These are phyloP conservation scores for Cylindrotheca closterium DNA, from an alignment of 108 stramenopile genomes.

Conservation along the genomic window DNA sequence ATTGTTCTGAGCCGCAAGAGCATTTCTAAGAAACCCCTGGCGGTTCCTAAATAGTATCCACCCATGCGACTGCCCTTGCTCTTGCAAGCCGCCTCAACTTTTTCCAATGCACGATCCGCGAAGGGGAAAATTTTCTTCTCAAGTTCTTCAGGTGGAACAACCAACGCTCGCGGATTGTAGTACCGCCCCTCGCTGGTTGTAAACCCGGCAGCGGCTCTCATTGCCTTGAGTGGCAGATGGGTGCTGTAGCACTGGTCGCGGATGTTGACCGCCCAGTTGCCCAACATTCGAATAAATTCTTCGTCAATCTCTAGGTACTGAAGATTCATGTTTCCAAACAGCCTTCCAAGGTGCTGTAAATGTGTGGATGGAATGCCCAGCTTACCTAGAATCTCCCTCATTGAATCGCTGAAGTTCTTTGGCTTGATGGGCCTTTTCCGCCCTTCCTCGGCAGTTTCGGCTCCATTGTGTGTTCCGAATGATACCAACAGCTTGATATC, in stretches of 20 bases:
- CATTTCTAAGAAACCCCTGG: constrained; percentile 1
- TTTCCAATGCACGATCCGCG: background rate
- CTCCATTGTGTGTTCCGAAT: too few relatives aligned
- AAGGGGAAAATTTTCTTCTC: background rate
- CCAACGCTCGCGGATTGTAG: constrained; percentile 5
- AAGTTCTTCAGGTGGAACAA: background rate
- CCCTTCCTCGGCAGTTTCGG: background rate
- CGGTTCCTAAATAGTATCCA: background rate
- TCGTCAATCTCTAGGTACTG: background rate
- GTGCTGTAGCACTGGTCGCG: constrained; percentile 2
- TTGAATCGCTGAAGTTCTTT: background rate
- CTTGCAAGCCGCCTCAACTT: too few relatives aligned
- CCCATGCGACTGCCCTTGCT: background rate
- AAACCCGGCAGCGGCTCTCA: constrained; percentile 1
- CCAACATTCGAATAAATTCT: constrained; percentile 1
- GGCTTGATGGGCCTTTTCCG: background rate
- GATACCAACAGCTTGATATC: constrained; percentile 5
- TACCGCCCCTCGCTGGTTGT: background rate
- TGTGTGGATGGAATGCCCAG: background rate
- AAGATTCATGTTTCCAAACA: constrained; percentile 1
- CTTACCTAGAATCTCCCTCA: background rate
- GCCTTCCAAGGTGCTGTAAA: background rate
- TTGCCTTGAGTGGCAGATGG: constrained; percentile 7
- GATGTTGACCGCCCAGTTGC: constrained; percentile 4
- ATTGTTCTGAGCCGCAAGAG: too few relatives aligned